Base-by-base conservation (phyloP, 345 rosid species). In the Garcia nutans region DNA sequence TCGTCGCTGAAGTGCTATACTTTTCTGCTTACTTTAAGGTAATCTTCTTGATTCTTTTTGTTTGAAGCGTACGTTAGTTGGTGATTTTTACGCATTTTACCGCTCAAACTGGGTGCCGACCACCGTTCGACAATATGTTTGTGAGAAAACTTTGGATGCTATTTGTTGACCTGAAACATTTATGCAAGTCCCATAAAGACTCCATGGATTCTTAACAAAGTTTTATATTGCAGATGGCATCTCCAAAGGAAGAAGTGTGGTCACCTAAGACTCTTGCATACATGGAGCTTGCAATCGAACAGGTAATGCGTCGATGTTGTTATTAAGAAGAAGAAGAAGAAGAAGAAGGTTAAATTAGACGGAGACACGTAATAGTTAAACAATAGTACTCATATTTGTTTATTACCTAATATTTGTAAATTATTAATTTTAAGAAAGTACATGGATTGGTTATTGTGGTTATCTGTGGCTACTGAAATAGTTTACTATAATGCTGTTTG, bases 201-300 rank as follows among this genome's bases (percentile, higher is more conserved):
- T 10, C 15, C 16, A 33, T 1, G 37, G 37, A 37, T 37, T 37
- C 6, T 37, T 37, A 37, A 37, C 6, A 33, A 33, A 33, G 41
- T 33, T 33, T 33, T 33, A 37, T 37, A 33, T 57, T 12, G 8
- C 31, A 68, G 79, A 76, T 76, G 79, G 79, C 68, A 59, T 59
- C 62, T 68, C 68, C 31, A 58, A 61, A 5, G 26, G 47, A 37
- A 37, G 74, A 45, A 75, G 31, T 41, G 28, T 60, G 24, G 47
- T 76, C 74, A 17, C 24, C 49, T 19, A 49, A 68, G 59, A 68
- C 57, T 60, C 23, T 47, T 69, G 61, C 61, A 22, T 60, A 0
- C n/a, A 76, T 76, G 79, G 74, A 69, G 50, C 74, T 76, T 22
- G 79, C 79, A 9, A 31, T 76, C 16, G 61, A 59, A 15, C 74